Evolutionary conservation across 1,284 basidiomycete genomes (phyloP), one percentile per base, ranked within the genome.

Genomic region (Ceratobasidium theobromae): DNA sequence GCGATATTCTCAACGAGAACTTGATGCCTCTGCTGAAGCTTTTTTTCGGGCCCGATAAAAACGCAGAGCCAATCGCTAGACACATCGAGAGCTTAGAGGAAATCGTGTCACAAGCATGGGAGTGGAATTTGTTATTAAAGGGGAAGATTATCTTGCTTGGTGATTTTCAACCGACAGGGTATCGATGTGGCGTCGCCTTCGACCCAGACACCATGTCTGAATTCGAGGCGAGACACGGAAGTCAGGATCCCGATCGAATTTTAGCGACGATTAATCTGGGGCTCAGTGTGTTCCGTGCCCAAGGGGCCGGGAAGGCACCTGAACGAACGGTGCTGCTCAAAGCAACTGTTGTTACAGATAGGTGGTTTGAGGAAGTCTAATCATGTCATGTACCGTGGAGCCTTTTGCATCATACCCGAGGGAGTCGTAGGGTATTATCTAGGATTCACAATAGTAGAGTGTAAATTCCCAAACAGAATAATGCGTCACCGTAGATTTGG

Each of bases 201-300:
- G 41, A 53, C 30, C 38, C 51, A 3, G 21, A 25, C 21, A 5
- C 11, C 4, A 65, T 65, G 62, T 25, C 30, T 4, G 62, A 65
- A 14, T 54, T 54, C 30, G 49, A 65, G 28, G 21, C 27, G 4
- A 53, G 18, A 41, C 21, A 14, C 28, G 18, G 18, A 16, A 53
- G 43, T 23, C 21, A n/a, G 18, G n/a, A 14, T 16, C 48, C 60
- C 28, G 8, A 21, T 25, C 27, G 6, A 3, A 52, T 35, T n/a
- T 8, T 65, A 30, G 43, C 49, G 8, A 53, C 62, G 2, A 48
- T 65, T 8, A 52, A 43, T 12, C n/a, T 65, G 30, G 62, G 62
- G n/a, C 18, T 65, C 23, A 46, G 8, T 18, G 40, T 33, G 28
- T 53, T 18, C 14, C 52, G 35, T 32, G 27, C 51, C 1, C 41